Evolutionary conservation across 495 filamentous ascomycete species (phyloP), one percentile per base, ranked within the genome.

Genomic region (Trichoderma asperelloides): DNA sequence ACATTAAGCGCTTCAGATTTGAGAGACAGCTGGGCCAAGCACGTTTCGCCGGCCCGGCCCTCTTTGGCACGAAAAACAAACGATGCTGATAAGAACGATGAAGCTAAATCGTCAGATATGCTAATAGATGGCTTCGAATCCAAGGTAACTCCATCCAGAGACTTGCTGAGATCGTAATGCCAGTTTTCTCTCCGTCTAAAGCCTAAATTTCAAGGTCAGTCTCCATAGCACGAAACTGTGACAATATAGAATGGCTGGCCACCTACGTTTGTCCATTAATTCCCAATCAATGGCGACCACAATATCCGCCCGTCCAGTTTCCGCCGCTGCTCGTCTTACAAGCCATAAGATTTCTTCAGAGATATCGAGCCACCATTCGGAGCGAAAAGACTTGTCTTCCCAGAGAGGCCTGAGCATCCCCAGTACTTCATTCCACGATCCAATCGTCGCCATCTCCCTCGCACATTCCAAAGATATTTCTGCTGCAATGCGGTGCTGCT

Each of bases 221-320:
- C 6, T 41, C 71, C 71, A 27, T 39, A 40, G 18, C 30, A 67
- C 71, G 55, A 71, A 65, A 55, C n/a, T 69, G 33, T 21, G 63
- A 45, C 7, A 62, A 23, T 28, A 28, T 25, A 1, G 60, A 30
- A 51, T 28, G 37, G n/a, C n/a, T n/a, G 11, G 4, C 33, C 2
- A 76, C 89, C 75, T 74, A 93, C 89, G 78, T 68, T 77, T 80
- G 70, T 87, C 88, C 68, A 91, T 77, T 40, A 97, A 81, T 73
- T 97, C 94, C 87, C 93, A 94, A 65, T 92, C 88, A n/a, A 94
- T 88, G 43, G 85, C 83, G 33, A 97, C 73, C 12, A 93, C 77
- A 16, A 86, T 83, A 49, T 88, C 87, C 15, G 80, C 80, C 69
- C 92, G 86, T 15, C 86, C 84, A 15, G 82, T 74, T 64, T 83